phyloP scores from a whole-genome alignment of 345 rosid genomes.

The Populus davidiana region DNA sequence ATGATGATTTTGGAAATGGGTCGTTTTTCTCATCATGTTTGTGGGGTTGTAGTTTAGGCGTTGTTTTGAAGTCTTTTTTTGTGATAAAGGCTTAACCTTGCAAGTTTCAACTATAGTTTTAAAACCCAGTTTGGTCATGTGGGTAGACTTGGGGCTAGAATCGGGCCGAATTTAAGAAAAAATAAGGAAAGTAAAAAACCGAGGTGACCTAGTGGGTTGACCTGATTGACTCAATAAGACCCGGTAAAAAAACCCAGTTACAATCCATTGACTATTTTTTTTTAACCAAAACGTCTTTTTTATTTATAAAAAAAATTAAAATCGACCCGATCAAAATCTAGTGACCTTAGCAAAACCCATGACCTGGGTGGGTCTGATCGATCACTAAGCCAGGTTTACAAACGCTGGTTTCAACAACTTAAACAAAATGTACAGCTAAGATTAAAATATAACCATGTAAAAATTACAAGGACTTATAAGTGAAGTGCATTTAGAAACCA shows the following conservation, averaged over 20 bases:
- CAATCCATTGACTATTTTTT: rapidly evolving
- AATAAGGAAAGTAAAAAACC: too few relatives aligned
- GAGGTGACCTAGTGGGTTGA: rapidly evolving
- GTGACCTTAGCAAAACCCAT: rapidly evolving
- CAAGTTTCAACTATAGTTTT: not conserved
- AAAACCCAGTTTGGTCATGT: rapidly evolving
- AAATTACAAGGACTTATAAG: not conserved
- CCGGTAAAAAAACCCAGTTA: rapidly evolving
- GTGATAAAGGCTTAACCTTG: not conserved
- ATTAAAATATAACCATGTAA: not conserved
- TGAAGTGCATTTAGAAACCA: not conserved
- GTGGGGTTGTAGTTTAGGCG: not conserved
- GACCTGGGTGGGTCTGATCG: rapidly evolving
- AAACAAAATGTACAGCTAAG: not conserved
- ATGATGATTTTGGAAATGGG: not conserved
- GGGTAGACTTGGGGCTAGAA: too few relatives aligned
- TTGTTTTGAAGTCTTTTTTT: too few relatives aligned
- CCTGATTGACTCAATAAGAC: rapidly evolving
- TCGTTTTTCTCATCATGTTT: not conserved
- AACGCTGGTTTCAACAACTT: too few relatives aligned
- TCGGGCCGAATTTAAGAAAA: too few relatives aligned
- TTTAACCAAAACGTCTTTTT: rapidly evolving
- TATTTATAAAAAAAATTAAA: too few relatives aligned
- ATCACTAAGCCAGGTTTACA: rapidly evolving
- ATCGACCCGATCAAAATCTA: rapidly evolving